A percentile compares a stretch with the other conserved stretches of the same genome.
Evolutionary conservation across 805 yeast species (phyloP).

Genomic region (Hanseniaspora valbyensis): DNA sequence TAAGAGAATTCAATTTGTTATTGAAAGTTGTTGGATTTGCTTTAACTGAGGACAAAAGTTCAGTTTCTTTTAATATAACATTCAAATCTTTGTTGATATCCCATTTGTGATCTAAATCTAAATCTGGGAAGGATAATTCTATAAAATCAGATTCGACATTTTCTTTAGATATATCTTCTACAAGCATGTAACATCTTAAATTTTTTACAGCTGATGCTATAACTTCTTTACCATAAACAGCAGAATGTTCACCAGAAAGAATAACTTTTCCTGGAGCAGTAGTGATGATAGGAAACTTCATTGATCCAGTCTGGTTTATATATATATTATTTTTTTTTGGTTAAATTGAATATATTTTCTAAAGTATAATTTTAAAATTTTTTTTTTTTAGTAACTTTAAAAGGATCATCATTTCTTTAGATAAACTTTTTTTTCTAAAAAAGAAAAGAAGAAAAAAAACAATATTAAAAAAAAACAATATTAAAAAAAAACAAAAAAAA

Average conservation of each 20-base stretch:
- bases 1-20: constrained; percentile 33
- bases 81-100: constrained; percentile 17
- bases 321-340: no score
- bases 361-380: no score
- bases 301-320: no score
- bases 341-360: no score
- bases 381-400: no score
- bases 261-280: constrained; percentile 97
- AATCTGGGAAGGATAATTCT: constrained; percentile 73
- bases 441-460: no score
- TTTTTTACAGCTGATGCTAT: constrained; percentile 84
- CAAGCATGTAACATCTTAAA: constrained; percentile 69
- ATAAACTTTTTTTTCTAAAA: no score
- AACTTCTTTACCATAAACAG: constrained; percentile 86
- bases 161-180: constrained; percentile 33
- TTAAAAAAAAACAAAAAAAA: background rate
- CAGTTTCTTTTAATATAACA: background rate
- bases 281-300: constrained; percentile 47
- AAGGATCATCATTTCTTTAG: no score
- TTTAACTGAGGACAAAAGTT: constrained; percentile 39
- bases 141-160: constrained; percentile 34
- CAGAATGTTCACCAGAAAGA: constrained; percentile 93
- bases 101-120: constrained; percentile 59
- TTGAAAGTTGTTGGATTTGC: constrained; percentile 17
- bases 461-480: background rate